Percentiles rank a stretch among this genome's conserved stretches.
Evolutionary conservation across 768 basidiomycete genomes (phyloP).

Genomic region (Russula emetica): DNA sequence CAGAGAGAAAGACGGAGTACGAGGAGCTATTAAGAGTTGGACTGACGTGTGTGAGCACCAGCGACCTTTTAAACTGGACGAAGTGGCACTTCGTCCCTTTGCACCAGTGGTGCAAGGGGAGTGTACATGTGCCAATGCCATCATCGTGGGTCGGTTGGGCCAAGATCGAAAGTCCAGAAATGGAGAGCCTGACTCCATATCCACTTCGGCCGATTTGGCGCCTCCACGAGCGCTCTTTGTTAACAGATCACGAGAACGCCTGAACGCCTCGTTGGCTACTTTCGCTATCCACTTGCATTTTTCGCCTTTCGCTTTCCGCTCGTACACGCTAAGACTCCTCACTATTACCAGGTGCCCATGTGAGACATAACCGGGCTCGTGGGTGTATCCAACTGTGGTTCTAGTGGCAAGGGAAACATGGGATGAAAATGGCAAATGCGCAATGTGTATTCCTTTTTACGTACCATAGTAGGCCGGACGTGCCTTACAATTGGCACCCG

Average conservation of each 20-base stretch:
- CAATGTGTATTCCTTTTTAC: background rate
- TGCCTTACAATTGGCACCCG: slow-evolving; percentile 4
- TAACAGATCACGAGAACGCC: no score
- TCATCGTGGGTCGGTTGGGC: background rate
- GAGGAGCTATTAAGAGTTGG: background rate
- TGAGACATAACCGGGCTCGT: background rate
- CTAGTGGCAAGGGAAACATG: no score
- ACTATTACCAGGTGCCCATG: no score
- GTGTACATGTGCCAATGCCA: background rate
- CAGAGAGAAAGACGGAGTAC: background rate
- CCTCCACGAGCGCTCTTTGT: background rate
- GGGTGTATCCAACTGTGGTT: background rate
- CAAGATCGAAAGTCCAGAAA: background rate
- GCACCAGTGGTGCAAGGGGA: background rate
- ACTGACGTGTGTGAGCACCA: background rate
- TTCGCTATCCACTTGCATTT: no score
- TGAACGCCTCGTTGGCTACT: background rate
- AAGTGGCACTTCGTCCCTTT: no score
- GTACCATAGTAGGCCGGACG: background rate
- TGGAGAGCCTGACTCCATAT: background rate
- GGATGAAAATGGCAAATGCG: slow-evolving; percentile 10
- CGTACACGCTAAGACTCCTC: background rate
- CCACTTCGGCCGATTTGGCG: background rate
- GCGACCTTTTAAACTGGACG: slow-evolving; percentile 4
- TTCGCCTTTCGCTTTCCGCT: no score